These are phyloP conservation scores for Saccharomycopsis oosterbeekiorum DNA, from an alignment of 805 yeast genomes.

Conservation along the genomic window DNA sequence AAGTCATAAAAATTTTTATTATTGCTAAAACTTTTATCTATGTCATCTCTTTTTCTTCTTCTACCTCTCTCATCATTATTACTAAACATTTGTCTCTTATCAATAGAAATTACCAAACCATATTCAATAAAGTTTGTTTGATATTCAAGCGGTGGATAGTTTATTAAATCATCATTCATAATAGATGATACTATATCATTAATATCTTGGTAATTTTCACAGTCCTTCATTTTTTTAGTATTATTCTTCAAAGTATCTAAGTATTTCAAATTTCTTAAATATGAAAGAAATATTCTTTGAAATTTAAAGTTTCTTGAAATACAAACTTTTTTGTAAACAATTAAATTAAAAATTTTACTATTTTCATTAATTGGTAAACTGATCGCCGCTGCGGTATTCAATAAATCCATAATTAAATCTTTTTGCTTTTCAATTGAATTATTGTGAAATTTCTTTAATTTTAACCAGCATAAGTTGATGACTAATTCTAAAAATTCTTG, in stretches of 20 bases:
- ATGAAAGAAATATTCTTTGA: constrained; percentile 27
- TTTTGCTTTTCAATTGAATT: not conserved
- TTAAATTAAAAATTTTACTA: constrained; percentile 21
- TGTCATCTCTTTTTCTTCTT: not conserved
- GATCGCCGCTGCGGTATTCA: constrained; percentile 30
- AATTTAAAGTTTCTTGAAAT: constrained; percentile 28
- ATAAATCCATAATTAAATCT: constrained; percentile 21
- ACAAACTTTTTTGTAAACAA: constrained; percentile 25
- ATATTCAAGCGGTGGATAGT: constrained; percentile 28
- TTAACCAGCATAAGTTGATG: constrained; percentile 20
- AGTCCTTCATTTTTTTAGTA: not conserved
- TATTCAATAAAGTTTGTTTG: constrained; percentile 25
- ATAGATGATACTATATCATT: not conserved
- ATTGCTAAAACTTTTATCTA: not conserved
- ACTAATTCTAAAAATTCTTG: constrained; percentile 31
- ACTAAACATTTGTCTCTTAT: constrained; percentile 12
- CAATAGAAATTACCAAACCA: constrained; percentile 29
- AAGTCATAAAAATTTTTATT: constrained; percentile 26
- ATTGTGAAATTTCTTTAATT: not conserved
- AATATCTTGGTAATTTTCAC: not conserved
- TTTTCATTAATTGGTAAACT: constrained; percentile 21
- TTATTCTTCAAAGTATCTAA: not conserved
- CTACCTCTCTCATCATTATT: not conserved
- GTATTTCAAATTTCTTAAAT: constrained; percentile 21
- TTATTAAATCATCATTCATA: constrained; percentile 17